Evolutionary conservation across 75 land plant genomes (phyloP).

Genomic region (Selaginella moellendorffii): DNA sequence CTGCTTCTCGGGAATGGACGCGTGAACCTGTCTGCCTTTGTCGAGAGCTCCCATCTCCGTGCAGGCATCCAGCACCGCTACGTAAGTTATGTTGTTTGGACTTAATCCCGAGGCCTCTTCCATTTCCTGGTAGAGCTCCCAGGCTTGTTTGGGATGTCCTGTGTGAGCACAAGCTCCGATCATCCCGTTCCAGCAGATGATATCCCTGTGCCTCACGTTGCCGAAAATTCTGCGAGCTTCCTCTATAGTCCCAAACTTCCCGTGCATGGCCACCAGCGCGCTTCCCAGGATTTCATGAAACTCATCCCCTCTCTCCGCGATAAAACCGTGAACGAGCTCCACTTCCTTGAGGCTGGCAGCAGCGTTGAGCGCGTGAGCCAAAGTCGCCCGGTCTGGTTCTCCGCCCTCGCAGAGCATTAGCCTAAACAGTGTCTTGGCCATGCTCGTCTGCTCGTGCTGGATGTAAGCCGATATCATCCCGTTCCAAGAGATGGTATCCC

Average conservation of each 20-base stretch:
- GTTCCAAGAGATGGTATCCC: background rate
- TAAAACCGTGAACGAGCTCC: background rate
- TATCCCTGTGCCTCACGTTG: background rate
- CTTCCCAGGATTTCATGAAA: conserved; percentile 1
- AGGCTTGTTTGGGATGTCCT: background rate
- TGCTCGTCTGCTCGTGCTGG: background rate
- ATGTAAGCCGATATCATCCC: background rate
- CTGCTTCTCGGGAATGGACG: background rate
- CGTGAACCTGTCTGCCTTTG: background rate
- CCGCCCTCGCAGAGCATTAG: background rate
- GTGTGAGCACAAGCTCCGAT: conserved; percentile 2
- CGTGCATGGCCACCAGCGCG: conserved; percentile 5
- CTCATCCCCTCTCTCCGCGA: background rate
- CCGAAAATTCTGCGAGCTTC: background rate
- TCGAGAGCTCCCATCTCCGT: background rate
- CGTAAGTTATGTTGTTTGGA: background rate
- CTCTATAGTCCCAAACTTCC: background rate
- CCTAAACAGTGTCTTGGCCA: background rate
- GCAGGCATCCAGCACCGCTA: background rate
- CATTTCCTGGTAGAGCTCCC: background rate
- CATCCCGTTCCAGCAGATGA: background rate
- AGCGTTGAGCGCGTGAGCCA: background rate
- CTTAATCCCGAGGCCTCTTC: background rate
- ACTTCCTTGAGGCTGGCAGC: background rate
- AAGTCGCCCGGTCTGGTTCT: background rate